Percentiles rank a stretch among this genome's conserved stretches.
Evolutionary conservation across 2,329 filamentous ascomycete species (phyloP).

Genomic region (Aspergillus pseudoterreus): DNA sequence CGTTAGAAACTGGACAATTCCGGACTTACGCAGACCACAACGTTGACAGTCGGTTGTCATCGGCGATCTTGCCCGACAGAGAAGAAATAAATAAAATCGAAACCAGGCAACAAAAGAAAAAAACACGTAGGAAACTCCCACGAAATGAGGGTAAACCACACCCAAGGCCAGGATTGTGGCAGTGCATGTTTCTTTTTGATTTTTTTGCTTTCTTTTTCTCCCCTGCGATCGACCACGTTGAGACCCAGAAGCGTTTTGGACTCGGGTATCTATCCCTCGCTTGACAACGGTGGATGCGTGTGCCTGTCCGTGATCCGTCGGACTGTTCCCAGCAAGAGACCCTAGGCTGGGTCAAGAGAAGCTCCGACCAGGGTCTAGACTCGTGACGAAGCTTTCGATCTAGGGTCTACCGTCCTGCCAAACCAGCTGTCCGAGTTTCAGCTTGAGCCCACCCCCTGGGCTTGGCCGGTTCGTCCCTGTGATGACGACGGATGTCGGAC

Average conservation of each 20-base stretch:
- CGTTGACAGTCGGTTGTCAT: slow-evolving; percentile 1
- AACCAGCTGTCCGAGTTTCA: slow-evolving; percentile 16
- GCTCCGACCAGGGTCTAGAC: slow-evolving; percentile 14
- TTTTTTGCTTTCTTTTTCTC: neutral
- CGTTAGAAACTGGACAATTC: too few species aligned
- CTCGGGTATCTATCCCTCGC: slow-evolving; percentile 7
- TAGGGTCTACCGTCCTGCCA: slow-evolving; percentile 1
- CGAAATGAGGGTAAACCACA: neutral
- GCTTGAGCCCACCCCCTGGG: slow-evolving; percentile 11
- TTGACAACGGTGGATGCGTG: slow-evolving; percentile 9
- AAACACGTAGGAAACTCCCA: neutral
- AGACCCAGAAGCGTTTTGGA: slow-evolving; percentile 12
- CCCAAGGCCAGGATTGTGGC: slow-evolving; percentile 8
- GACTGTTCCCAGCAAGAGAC: slow-evolving; percentile 6
- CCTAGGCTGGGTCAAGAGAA: slow-evolving; percentile 4
- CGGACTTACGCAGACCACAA: neutral
- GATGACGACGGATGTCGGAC: slow-evolving; percentile 8
- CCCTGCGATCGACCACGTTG: slow-evolving; percentile 19
- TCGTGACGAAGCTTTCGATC: slow-evolving; percentile 12
- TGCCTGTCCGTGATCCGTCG: slow-evolving; percentile 2
- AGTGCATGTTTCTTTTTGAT: slow-evolving; percentile 8
- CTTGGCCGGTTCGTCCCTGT: slow-evolving; percentile 2
- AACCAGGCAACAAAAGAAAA: neutral
- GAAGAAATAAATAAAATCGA: slow-evolving; percentile 1
- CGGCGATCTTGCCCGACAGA: slow-evolving; percentile 1